Evolutionary conservation across 495 filamentous ascomycete genomes (phyloP).

Genomic region (Emericellopsis terricola): DNA sequence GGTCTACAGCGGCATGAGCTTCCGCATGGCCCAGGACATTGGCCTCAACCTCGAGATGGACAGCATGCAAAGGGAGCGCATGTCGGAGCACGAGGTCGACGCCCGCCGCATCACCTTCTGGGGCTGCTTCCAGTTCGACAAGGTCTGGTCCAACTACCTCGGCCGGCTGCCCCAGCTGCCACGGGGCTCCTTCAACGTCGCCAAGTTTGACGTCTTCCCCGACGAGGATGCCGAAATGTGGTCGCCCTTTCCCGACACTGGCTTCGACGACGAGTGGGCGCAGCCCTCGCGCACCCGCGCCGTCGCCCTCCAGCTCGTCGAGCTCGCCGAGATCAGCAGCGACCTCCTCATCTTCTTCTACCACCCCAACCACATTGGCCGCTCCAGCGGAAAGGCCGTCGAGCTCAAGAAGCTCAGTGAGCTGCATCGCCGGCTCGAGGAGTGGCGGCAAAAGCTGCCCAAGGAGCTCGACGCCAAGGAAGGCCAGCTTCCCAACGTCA

Average conservation of each 20-base stretch:
- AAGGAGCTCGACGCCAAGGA: conserved; percentile 80
- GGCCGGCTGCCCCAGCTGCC: conserved; percentile 81
- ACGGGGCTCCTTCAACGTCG: conserved; percentile 56
- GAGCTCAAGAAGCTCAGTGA: conserved; percentile 88
- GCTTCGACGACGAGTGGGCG: conserved; percentile 43
- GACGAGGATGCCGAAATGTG: conserved; percentile 70
- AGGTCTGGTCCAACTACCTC: conserved; percentile 98
- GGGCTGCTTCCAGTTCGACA: conserved; percentile 98
- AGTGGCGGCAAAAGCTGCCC: conserved; percentile 76
- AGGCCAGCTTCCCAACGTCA: conserved; percentile 68
- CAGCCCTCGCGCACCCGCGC: conserved; percentile 77
- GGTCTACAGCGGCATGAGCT: conserved; percentile 97
- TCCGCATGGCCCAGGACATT: conserved; percentile 93
- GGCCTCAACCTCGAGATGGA: conserved; percentile 78
- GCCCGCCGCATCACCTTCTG: conserved; percentile 85
- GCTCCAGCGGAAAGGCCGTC: conserved; percentile 38
- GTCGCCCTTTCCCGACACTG: conserved; percentile 79
- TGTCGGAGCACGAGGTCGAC: conserved; percentile 74
- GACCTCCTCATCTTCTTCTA: conserved; percentile 86
- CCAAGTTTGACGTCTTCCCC: conserved; percentile 84
- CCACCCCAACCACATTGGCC: conserved; percentile 46
- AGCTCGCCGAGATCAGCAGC: conserved; percentile 80
- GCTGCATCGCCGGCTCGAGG: conserved; percentile 76
- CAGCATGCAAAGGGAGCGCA: conserved; percentile 36
- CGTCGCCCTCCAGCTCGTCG: conserved; percentile 63